Evolutionary conservation across 768 basidiomycete genomes (phyloP).

Genomic region (Tylopilus subfusipes): DNA sequence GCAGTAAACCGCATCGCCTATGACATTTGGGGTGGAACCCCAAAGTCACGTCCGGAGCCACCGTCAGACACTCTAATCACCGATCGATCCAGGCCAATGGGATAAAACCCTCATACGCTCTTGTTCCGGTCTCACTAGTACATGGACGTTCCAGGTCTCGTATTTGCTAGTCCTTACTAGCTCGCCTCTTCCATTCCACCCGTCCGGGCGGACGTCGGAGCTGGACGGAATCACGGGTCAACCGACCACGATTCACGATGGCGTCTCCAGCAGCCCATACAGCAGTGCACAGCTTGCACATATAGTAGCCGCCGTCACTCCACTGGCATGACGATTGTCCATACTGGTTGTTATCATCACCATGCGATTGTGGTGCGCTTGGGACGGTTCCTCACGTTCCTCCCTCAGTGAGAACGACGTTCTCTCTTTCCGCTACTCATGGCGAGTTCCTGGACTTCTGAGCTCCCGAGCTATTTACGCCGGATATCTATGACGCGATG

Average conservation of each 20-base stretch:
- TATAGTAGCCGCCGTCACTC: background rate
- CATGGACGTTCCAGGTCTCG: background rate
- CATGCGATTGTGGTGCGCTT: background rate
- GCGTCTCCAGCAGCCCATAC: background rate
- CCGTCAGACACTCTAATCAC: background rate
- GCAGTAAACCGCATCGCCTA: background rate
- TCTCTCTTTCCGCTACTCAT: background rate
- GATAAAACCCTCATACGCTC: slow-evolving; percentile 8
- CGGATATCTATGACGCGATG: background rate
- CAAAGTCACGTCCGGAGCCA: background rate
- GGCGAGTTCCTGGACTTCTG: background rate
- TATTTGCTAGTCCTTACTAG: background rate
- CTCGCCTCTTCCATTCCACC: background rate
- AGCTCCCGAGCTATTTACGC: background rate
- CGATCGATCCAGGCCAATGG: slow-evolving; percentile 1
- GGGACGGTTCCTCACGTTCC: background rate
- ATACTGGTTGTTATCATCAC: background rate
- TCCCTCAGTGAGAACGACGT: background rate
- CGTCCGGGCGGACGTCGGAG: slow-evolving; percentile 10
- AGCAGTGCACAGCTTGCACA: background rate
- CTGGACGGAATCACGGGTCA: slow-evolving; percentile 3
- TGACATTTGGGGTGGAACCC: slow-evolving; percentile 11
- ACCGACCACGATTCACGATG: background rate
- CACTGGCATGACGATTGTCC: background rate
- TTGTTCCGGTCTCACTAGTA: background rate